Percentiles rank a stretch among this genome's conserved stretches.
Conservation (phyloP, 345 rosid species). For the Salix suchowensis region DNA sequence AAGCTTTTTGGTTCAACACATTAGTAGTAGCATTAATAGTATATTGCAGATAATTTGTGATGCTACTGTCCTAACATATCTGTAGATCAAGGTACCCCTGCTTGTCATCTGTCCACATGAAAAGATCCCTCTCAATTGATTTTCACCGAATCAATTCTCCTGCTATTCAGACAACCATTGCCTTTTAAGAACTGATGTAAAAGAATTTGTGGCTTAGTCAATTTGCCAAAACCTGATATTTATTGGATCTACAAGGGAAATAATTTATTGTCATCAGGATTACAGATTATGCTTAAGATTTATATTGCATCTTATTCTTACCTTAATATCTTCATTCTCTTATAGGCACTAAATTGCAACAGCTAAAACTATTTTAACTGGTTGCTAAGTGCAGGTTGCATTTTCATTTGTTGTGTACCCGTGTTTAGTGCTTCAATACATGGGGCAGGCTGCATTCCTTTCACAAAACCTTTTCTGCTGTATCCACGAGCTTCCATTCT, state of each 20-base stretch:
- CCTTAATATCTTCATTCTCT: background rate
- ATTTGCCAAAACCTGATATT: background rate
- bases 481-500: conserved; percentile 62
- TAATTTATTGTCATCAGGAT: background rate
- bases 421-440: conserved; percentile 92
- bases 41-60: background rate
- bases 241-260: background rate
- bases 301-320: background rate
- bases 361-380: background rate
- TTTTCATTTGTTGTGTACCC: conserved; percentile 75
- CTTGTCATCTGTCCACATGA: background rate
- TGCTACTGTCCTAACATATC: too few species aligned
- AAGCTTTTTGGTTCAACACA: background rate
- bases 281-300: background rate
- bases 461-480: conserved; percentile 63
- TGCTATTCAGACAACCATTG: too few species aligned
- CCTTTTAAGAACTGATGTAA: background rate
- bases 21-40: background rate
- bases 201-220: background rate
- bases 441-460: conserved; percentile 97
- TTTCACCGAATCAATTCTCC: background rate
- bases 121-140: background rate
- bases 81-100: too few species aligned
- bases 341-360: background rate
- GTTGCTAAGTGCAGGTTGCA: conserved; percentile 59